Conservation (phyloP, 192 early-diverging fungal genomes). For the Fimicolochytrium jonesii region DNA sequence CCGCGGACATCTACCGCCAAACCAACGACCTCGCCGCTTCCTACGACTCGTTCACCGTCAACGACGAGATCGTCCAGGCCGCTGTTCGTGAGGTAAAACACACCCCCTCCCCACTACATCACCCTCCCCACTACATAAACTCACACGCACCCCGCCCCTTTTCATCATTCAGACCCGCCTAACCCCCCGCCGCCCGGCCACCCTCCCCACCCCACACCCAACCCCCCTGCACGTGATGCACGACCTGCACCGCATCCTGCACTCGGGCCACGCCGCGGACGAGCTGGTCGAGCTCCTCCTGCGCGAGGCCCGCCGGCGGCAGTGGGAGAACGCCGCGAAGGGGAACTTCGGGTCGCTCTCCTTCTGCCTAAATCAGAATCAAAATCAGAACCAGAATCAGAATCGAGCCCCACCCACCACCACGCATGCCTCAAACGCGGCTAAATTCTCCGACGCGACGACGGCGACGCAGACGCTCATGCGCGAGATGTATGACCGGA, state of each 20-base stretch:
- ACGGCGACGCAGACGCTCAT: constrained; percentile 6
- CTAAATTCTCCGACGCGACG: neutral
- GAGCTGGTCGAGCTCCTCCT: constrained; percentile 14
- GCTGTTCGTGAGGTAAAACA: neutral
- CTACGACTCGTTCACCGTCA: no score
- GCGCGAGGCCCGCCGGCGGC: constrained; percentile 7
- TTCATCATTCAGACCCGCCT: neutral
- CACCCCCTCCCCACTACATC: neutral
- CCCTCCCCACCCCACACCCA: neutral
- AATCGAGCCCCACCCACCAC: neutral
- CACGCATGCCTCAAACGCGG: neutral
- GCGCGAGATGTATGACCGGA: constrained; percentile 8
- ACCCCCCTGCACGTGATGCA: neutral
- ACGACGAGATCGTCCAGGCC: neutral
- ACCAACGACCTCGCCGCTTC: no score
- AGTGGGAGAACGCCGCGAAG: constrained; percentile 5
- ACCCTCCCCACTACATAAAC: neutral
- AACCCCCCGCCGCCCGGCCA: neutral
- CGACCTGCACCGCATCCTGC: neutral
- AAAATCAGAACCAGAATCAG: neutral
- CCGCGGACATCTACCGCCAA: no score
- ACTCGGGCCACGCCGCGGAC: neutral
- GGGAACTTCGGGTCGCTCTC: neutral
- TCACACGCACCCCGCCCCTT: neutral
- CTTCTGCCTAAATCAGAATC: neutral